phyloP scores from a whole-genome alignment of 169 alveolate species.

The Babesia ovata region DNA sequence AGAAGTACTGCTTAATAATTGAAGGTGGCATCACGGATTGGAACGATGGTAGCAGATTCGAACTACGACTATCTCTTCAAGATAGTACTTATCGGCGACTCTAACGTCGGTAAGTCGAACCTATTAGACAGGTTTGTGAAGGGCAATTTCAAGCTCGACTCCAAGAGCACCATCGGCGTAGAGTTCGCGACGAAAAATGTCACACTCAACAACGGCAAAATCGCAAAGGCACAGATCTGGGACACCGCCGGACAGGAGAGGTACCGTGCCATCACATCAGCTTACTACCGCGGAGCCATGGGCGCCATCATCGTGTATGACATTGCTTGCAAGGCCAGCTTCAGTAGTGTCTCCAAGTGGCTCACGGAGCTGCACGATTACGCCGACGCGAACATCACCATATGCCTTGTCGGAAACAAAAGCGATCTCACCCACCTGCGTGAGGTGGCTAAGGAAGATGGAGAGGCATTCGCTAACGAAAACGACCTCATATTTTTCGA shows the following conservation, averaged over 20 bases:
- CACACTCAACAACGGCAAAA: constrained; percentile 86
- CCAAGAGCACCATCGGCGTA: constrained; percentile 98
- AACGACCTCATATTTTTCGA: constrained; percentile 92
- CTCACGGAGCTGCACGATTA: constrained; percentile 94
- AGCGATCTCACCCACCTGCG: constrained; percentile 90
- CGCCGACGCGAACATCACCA: constrained; percentile 94
- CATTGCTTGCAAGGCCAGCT: constrained; percentile 93
- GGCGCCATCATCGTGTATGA: constrained; percentile 99
- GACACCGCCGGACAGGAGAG: constrained; percentile 99
- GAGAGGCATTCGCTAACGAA: constrained; percentile 86
- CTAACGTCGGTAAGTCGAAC: constrained; percentile 96
- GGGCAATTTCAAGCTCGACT: constrained; percentile 93
- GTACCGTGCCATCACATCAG: constrained; percentile 98
- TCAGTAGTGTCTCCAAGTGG: constrained; percentile 95
- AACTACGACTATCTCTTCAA: constrained; percentile 65
- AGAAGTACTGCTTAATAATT: neutral
- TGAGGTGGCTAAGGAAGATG: constrained; percentile 92
- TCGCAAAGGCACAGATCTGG: constrained; percentile 97
- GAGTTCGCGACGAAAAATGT: constrained; percentile 95
- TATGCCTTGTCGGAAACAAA: constrained; percentile 97
- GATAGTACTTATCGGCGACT: constrained; percentile 90
- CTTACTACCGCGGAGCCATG: constrained; percentile 99
- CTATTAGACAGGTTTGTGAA: constrained; percentile 88
- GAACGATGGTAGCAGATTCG: constrained; percentile 55
- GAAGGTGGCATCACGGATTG: neutral